A percentile compares a stretch with the other conserved stretches of the same genome.
These are phyloP conservation scores for Henckelia pumila DNA, from an alignment of 257 asterid genomes.

Conservation along the genomic window DNA sequence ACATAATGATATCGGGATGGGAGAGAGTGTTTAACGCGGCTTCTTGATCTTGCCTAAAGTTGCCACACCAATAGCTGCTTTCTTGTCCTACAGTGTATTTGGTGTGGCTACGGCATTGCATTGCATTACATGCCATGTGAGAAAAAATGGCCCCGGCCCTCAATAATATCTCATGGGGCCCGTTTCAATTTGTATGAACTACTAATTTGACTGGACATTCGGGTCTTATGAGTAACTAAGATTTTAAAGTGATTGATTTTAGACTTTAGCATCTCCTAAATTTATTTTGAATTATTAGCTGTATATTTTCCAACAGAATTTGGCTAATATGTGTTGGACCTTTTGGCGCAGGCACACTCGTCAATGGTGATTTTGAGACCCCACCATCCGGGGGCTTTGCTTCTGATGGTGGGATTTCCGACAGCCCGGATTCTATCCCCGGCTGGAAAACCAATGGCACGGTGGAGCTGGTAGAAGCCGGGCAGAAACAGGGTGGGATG, in stretches of 20 bases:
- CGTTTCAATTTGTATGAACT: neutral
- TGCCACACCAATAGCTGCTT: neutral
- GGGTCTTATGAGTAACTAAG: neutral
- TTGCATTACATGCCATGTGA: constrained; percentile 17
- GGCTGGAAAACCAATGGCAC: constrained; percentile 81
- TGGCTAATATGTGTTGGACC: neutral
- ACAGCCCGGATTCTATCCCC: constrained; percentile 55
- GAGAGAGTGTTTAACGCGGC: constrained; percentile 15
- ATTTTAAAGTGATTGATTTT: neutral
- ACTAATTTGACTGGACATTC: neutral
- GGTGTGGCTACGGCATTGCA: neutral
- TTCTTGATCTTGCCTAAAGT: constrained; percentile 28
- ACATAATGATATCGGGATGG: too few species aligned
- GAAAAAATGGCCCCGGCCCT: neutral
- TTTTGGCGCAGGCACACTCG: constrained; percentile 49
- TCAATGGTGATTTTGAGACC: constrained; percentile 89
- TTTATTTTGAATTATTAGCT: neutral
- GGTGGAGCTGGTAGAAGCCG: constrained; percentile 77
- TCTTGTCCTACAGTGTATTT: constrained; percentile 13
- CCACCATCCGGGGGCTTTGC: constrained; percentile 76
- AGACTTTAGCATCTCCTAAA: neutral
- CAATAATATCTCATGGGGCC: constrained; percentile 16
- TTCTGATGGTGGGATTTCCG: constrained; percentile 38
- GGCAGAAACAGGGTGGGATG: constrained; percentile 94
- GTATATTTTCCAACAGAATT: neutral